Evolutionary conservation across 2,329 filamentous ascomycete genomes (phyloP), one percentile per base, ranked within the genome.

Genomic region (Thelonectria olida): DNA sequence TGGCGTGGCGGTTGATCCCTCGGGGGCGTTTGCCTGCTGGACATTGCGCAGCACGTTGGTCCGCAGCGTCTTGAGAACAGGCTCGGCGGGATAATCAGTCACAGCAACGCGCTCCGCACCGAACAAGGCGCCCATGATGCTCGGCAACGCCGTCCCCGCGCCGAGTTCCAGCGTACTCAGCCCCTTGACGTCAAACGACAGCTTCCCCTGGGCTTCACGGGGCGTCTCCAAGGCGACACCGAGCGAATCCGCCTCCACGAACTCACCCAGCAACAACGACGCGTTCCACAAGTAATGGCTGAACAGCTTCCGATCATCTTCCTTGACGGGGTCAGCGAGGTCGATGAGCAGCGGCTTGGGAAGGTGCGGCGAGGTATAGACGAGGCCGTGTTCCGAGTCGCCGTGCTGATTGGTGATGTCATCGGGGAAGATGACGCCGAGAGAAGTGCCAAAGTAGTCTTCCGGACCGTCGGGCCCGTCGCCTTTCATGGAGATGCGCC

Each of bases 211-310:
- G 22, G 63, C 41, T 28, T 63, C 58, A 9, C 66, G 58, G 6
- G 64, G 47, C 41, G 54, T 59, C 20, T 67, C 61, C 7, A 70
- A 64, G 8, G 55, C 42, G 8, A 63, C 42, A 13, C 67, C 67
- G 20, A 84, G 67, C 6, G 80, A 77, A 41, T 80, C 82, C 7
- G 79, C 79, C 73, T 88, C 85, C 56, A 88, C 76, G 25, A 86
- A 76, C 74, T 87, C 85, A 8, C 83, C 84, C 2, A 87, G 78
- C 64, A 85, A 74, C 48, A 88, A 74, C 17, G 80, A 82, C 7
- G 89, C 82, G 75, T 93, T 93, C 90, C 90, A 93, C 23, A 92
- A 76, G 74, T 89, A 92, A 72, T 93, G 90, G 63, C 88, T 87
- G 72, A 92, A 92, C 44, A 92, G 82, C 19, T 76, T 74, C 50